phyloP scores from a whole-genome alignment of 2,329 filamentous ascomycete genomes.

The Podosphaera fusca region DNA sequence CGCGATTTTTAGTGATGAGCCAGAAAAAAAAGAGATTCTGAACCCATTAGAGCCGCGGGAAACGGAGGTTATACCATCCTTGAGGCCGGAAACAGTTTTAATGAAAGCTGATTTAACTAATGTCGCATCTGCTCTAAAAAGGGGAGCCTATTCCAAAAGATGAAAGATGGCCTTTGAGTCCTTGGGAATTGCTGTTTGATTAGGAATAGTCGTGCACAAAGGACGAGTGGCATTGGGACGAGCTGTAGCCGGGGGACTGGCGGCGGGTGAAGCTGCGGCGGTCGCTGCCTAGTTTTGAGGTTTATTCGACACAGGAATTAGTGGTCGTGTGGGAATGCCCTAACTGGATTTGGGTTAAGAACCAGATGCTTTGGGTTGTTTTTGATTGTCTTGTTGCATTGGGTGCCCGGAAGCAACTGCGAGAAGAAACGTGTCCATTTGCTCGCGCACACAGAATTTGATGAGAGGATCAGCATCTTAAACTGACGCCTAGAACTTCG shows the following conservation, averaged over 20 bases:
- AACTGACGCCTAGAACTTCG: neutral
- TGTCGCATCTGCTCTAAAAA: neutral
- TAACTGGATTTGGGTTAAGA: neutral
- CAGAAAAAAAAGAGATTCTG: neutral
- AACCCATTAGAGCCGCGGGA: neutral
- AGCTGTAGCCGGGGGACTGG: neutral
- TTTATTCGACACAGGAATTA: neutral
- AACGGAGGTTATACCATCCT: neutral
- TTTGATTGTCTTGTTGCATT: neutral
- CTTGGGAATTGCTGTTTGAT: neutral
- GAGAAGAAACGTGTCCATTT: neutral
- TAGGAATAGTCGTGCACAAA: neutral
- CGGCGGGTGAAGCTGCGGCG: neutral
- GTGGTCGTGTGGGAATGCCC: neutral
- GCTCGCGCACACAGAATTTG: neutral
- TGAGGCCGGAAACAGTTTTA: neutral
- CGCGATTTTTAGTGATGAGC: neutral
- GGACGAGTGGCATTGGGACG: neutral
- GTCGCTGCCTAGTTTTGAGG: neutral
- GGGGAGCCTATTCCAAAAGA: neutral
- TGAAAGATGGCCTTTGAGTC: neutral
- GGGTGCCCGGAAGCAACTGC: neutral
- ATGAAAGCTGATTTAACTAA: neutral
- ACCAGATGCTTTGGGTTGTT: neutral
- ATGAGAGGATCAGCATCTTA: neutral